Evolutionary conservation across 768 basidiomycete species (phyloP).

Genomic region (Boletus tylopilopsis): DNA sequence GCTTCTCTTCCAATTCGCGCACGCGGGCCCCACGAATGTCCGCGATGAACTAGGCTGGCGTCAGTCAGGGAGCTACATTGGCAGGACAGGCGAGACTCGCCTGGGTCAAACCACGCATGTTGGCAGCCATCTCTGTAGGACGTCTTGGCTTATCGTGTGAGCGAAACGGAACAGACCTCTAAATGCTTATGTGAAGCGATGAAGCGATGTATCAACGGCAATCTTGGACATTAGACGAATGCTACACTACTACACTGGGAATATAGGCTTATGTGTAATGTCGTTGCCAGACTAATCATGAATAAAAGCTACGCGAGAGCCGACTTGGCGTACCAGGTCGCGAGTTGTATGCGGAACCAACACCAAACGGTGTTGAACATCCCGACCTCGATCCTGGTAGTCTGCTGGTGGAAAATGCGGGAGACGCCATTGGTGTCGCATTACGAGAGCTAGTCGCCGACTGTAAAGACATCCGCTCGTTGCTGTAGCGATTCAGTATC

Average conservation of each 20-base stretch:
- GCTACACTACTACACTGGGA: too few relatives aligned
- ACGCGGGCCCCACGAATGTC: conserved; percentile 97
- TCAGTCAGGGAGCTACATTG: conserved; percentile 5
- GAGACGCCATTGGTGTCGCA: conserved; percentile 59
- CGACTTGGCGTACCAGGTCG: conserved; percentile 65
- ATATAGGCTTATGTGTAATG: too few relatives aligned
- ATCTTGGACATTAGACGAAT: too few relatives aligned
- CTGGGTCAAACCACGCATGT: conserved; percentile 91
- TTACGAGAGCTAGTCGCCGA: conserved; percentile 63
- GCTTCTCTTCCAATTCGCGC: conserved; percentile 95
- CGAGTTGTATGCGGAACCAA: conserved; percentile 46
- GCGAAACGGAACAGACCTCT: not conserved
- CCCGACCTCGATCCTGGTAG: conserved; percentile 51
- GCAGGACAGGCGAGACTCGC: conserved; percentile 37
- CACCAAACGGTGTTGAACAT: conserved; percentile 51
- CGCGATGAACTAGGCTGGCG: conserved; percentile 81
- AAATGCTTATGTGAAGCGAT: too few relatives aligned
- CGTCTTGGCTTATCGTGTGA: not conserved
- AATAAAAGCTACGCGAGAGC: conserved; percentile 38
- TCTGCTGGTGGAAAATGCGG: conserved; percentile 37
- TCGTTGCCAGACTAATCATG: conserved; percentile 17
- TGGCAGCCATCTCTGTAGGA: conserved; percentile 65
- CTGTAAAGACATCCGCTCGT: conserved; percentile 55
- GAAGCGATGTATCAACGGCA: too few relatives aligned
- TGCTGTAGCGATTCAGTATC: conserved; percentile 67